Evolutionary conservation across 2,329 filamentous ascomycete species (phyloP).

Genomic region (Fusarium begoniae): DNA sequence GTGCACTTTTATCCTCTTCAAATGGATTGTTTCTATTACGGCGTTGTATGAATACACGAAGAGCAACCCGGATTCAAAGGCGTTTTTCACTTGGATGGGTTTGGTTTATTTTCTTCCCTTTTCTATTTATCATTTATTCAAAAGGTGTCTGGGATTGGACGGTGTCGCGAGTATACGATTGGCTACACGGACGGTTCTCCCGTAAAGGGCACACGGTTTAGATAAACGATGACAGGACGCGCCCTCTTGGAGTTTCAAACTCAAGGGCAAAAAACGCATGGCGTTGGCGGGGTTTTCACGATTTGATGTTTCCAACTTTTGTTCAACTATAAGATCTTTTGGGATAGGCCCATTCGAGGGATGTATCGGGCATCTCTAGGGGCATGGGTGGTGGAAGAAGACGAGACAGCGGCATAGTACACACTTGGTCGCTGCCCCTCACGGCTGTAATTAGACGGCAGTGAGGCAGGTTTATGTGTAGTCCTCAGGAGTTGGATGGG

Average conservation of each 20-base stretch:
- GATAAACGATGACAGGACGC: conserved; percentile 39
- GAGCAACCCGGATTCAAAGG: conserved; percentile 23
- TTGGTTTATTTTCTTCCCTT: conserved; percentile 6
- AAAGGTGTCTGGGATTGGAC: conserved; percentile 24
- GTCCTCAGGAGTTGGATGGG: background rate
- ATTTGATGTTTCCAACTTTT: conserved; percentile 29
- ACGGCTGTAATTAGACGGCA: conserved; percentile 5
- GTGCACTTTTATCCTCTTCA: conserved; percentile 2
- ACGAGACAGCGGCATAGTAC: conserved; percentile 10
- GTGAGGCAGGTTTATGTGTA: conserved; percentile 15
- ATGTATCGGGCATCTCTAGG: conserved; percentile 1
- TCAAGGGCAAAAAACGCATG: conserved; percentile 34
- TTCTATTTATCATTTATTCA: conserved; percentile 6
- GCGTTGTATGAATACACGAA: conserved; percentile 38
- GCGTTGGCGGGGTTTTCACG: conserved; percentile 33
- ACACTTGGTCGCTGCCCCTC: conserved; percentile 1
- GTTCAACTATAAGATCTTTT: conserved; percentile 15
- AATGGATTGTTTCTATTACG: conserved; percentile 19
- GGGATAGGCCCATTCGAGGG: background rate
- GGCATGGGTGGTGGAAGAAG: background rate
- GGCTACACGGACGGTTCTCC: conserved; percentile 36
- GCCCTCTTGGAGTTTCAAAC: conserved; percentile 16
- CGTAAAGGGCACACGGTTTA: conserved; percentile 27
- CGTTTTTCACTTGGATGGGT: conserved; percentile 8
- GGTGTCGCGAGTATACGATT: conserved; percentile 39